Evolutionary conservation across 2,329 filamentous ascomycete species (phyloP).

Genomic region (Cadophora malorum): DNA sequence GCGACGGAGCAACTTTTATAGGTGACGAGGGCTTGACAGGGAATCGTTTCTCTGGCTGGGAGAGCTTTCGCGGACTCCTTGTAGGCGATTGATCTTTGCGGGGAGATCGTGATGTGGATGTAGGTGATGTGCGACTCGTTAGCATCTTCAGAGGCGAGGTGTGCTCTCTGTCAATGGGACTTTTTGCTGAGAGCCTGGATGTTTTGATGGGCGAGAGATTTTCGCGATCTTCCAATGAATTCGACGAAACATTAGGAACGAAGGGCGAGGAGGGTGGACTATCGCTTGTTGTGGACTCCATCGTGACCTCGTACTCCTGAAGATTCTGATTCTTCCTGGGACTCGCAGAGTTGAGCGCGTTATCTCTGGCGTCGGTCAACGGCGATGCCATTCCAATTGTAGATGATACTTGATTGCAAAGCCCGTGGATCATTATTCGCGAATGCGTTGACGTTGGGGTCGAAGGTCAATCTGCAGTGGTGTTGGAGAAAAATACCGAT

Average conservation of each 20-base stretch:
- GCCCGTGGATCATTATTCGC: slow-evolving; percentile 23
- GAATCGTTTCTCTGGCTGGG: slow-evolving; percentile 62
- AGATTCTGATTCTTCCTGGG: slow-evolving; percentile 27
- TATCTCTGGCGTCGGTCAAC: slow-evolving; percentile 31
- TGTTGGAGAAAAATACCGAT: slow-evolving; percentile 2
- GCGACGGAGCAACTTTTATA: slow-evolving; percentile 12
- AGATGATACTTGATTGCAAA: slow-evolving; percentile 32
- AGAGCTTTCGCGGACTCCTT: slow-evolving; percentile 55
- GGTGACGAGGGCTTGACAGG: slow-evolving; percentile 59
- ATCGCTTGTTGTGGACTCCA: slow-evolving; percentile 37
- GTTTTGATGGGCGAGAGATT: slow-evolving; percentile 43
- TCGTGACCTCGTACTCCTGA: slow-evolving; percentile 40
- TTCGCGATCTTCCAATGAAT: slow-evolving; percentile 37
- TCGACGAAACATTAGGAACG: slow-evolving; percentile 34
- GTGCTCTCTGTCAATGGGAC: slow-evolving; percentile 39
- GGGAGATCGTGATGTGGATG: slow-evolving; percentile 32
- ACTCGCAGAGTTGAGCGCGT: slow-evolving; percentile 36
- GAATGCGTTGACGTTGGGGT: not conserved
- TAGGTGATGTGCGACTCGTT: slow-evolving; percentile 40
- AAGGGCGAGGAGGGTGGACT: slow-evolving; percentile 44
- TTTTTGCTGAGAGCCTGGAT: slow-evolving; percentile 35
- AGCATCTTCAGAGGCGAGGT: slow-evolving; percentile 42
- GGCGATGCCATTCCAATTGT: slow-evolving; percentile 37
- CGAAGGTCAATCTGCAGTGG: not conserved
- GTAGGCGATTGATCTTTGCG: slow-evolving; percentile 31